A percentile compares a stretch with the other conserved stretches of the same genome.
Evolutionary conservation across 768 basidiomycete genomes (phyloP).

Genomic region (Trametes cinnabarina): DNA sequence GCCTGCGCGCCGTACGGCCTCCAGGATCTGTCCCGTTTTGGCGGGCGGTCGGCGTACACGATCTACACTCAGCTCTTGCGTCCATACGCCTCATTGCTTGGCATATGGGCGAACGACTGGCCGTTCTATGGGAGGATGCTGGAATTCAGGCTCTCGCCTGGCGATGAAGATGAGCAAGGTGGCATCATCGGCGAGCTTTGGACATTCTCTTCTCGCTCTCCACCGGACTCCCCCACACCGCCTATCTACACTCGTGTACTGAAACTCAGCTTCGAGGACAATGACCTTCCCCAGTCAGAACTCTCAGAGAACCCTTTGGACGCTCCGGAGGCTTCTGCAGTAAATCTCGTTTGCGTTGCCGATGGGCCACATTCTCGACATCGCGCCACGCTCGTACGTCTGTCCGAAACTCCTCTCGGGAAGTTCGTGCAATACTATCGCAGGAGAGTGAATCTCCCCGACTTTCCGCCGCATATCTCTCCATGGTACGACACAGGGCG

Average conservation of each 20-base stretch:
- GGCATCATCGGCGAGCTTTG: conserved; percentile 22
- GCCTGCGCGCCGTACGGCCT: conserved; percentile 15
- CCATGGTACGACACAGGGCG: conserved; percentile 14
- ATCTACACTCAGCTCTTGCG: conserved; percentile 20
- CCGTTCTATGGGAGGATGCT: conserved; percentile 23
- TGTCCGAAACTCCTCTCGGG: not conserved
- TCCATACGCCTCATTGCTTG: conserved; percentile 18
- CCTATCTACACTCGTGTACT: conserved; percentile 9
- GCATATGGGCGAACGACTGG: conserved; percentile 23
- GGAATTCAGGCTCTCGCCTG: conserved; percentile 16
- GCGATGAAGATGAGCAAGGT: conserved; percentile 10
- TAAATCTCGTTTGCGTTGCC: not conserved
- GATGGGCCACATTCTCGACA: not conserved
- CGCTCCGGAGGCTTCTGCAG: not conserved
- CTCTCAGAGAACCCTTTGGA: not conserved
- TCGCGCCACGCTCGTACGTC: not conserved
- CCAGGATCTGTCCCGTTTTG: conserved; percentile 4
- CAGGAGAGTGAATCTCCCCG: conserved; percentile 15
- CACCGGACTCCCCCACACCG: not conserved
- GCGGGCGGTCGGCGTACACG: conserved; percentile 6
- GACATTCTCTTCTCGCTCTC: conserved; percentile 1
- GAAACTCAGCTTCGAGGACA: conserved; percentile 17
- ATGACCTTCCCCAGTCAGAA: not conserved
- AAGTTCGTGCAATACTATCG: conserved; percentile 17
- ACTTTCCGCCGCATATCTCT: conserved; percentile 8